phyloP scores from a whole-genome alignment of 345 rosid species.

The Lumnitzera littorea region DNA sequence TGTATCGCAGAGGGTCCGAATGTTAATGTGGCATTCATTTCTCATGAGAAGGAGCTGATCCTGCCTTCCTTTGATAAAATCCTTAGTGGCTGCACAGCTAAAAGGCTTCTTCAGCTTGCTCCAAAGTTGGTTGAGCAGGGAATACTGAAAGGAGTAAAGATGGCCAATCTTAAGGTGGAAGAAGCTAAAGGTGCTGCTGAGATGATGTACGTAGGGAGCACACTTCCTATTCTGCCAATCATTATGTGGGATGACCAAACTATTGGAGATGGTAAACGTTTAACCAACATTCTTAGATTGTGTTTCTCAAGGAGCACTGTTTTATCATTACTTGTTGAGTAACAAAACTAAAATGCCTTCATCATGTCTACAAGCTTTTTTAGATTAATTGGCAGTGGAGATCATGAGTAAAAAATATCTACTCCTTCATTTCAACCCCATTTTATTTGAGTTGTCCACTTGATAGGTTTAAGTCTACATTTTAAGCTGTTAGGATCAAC shows the following conservation, averaged over 20 bases:
- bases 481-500: too few species aligned
- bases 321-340: too few species aligned
- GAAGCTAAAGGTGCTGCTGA: constrained; percentile 48
- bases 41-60: constrained; percentile 43
- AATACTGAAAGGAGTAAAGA: constrained; percentile 32
- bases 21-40: constrained; percentile 55
- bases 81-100: constrained; percentile 64
- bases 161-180: constrained; percentile 27
- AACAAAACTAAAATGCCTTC: too few species aligned
- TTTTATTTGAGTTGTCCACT: too few species aligned
- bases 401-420: too few species aligned
- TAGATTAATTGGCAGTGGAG: background rate
- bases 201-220: constrained; percentile 71
- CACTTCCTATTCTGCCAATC: constrained; percentile 55
- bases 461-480: too few species aligned
- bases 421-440: too few species aligned
- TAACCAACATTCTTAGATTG: too few species aligned
- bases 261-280: constrained; percentile 51
- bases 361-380: too few species aligned
- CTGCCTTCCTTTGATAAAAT: constrained; percentile 57
- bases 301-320: too few species aligned
- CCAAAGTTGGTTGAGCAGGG: constrained; percentile 49
- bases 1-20: constrained; percentile 63
- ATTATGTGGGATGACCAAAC: constrained; percentile 55
- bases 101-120: constrained; percentile 54